A percentile compares a stretch with the other conserved stretches of the same genome.
Evolutionary conservation across 257 asterid genomes (phyloP).

Genomic region (Galeopsis tetrahit): DNA sequence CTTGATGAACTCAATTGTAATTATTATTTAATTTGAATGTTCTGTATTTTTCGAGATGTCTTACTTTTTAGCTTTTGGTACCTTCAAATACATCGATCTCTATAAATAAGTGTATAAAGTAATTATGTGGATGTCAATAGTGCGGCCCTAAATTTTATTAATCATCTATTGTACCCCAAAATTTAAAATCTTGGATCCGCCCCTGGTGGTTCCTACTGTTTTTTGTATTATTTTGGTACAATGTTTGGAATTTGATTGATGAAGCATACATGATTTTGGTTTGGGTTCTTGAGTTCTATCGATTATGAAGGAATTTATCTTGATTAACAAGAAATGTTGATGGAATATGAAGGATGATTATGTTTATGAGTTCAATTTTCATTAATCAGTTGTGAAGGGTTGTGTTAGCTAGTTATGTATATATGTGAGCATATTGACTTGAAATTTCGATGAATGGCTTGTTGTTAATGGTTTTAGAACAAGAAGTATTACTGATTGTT

Average conservation of each 20-base stretch:
- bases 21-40: too few species aligned
- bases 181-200: too few species aligned
- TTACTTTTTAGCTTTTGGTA: too few species aligned
- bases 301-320: not conserved
- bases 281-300: not conserved
- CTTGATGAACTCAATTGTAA: too few species aligned
- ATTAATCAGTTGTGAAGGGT: not conserved
- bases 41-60: too few species aligned
- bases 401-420: not conserved
- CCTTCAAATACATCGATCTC: too few species aligned
- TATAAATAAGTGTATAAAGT: too few species aligned
- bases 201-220: not conserved
- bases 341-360: slow-evolving; percentile 7
- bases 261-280: not conserved
- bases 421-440: not conserved
- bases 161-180: too few species aligned
- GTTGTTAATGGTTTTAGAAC: not conserved
- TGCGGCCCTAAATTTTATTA: too few species aligned
- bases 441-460: not conserved
- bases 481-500: not conserved
- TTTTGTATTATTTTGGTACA: not conserved
- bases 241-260: not conserved
- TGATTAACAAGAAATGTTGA: slow-evolving; percentile 14
- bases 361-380: not conserved
- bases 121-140: too few species aligned